Conservation (phyloP, 495 filamentous ascomycete genomes). For the Xylaria venustula region DNA sequence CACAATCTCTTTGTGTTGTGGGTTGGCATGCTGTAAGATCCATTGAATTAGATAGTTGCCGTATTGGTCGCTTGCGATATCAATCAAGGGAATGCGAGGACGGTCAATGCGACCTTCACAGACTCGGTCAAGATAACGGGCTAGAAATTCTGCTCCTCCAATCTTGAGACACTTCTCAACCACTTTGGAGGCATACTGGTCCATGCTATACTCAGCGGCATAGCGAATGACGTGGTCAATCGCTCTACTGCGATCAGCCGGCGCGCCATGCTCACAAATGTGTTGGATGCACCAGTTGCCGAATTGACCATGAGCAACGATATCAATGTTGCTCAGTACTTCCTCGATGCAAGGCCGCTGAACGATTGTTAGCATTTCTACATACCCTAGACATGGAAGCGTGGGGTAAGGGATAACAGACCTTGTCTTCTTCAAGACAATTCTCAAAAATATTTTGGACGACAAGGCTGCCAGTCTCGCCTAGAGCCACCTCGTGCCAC, state of each 20-base stretch:
- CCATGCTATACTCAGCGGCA: constrained; percentile 95
- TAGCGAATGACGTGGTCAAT: constrained; percentile 92
- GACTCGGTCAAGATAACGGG: constrained; percentile 89
- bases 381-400: background rate
- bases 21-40: constrained; percentile 82
- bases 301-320: constrained; percentile 97
- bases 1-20: constrained; percentile 88
- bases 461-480: constrained; percentile 94
- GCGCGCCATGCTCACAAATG: constrained; percentile 94
- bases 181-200: constrained; percentile 98
- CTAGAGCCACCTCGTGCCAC: constrained; percentile 98
- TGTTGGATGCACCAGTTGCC: constrained; percentile 99
- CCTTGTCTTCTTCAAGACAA: constrained; percentile 98
- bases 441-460: constrained; percentile 99
- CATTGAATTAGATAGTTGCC: constrained; percentile 98
- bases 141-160: constrained; percentile 83
- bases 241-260: constrained; percentile 85
- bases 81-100: constrained; percentile 94
- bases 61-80: constrained; percentile 97
- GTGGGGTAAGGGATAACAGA: constrained; percentile 34
- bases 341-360: constrained; percentile 96
- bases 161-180: constrained; percentile 99
- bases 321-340: constrained; percentile 87
- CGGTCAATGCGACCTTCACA: constrained; percentile 88
- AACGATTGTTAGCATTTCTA: constrained; percentile 37